Evolutionary conservation across 768 basidiomycete genomes (phyloP).

Genomic region (Suillus tomentosus): DNA sequence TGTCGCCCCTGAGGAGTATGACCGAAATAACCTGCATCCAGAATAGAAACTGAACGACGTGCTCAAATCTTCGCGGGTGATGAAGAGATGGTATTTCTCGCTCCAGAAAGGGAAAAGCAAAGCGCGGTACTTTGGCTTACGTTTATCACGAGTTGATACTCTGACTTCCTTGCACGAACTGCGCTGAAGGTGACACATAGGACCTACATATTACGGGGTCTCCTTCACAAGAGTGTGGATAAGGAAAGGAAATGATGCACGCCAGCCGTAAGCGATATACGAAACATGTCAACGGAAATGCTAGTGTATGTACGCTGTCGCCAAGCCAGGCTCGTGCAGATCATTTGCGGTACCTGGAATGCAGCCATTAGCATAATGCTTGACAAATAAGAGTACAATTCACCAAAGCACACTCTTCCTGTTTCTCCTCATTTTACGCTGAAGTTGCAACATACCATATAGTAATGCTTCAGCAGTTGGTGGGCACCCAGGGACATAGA

Average conservation of each 20-base stretch:
- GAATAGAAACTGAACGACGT: not conserved
- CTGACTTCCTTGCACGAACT: not conserved
- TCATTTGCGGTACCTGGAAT: slow-evolving; percentile 58
- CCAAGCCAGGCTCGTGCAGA: slow-evolving; percentile 7
- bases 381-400: slow-evolving; percentile 15
- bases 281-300: not conserved
- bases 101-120: not conserved
- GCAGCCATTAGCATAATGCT: not conserved
- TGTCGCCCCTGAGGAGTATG: not conserved
- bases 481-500: slow-evolving; percentile 96
- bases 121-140: not conserved
- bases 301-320: slow-evolving; percentile 32
- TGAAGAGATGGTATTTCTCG: not conserved
- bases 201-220: not conserved
- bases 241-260: not conserved
- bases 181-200: not conserved
- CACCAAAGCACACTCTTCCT: slow-evolving; percentile 89
- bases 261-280: not conserved
- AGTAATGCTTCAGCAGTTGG: slow-evolving; percentile 96
- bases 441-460: slow-evolving; percentile 95
- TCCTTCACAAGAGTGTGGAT: not conserved
- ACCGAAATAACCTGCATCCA: not conserved
- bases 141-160: not conserved
- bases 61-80: not conserved
- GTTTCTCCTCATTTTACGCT: slow-evolving; percentile 92